Conservation (phyloP, 768 basidiomycete species). For the Kwoniella heveanensis region DNA sequence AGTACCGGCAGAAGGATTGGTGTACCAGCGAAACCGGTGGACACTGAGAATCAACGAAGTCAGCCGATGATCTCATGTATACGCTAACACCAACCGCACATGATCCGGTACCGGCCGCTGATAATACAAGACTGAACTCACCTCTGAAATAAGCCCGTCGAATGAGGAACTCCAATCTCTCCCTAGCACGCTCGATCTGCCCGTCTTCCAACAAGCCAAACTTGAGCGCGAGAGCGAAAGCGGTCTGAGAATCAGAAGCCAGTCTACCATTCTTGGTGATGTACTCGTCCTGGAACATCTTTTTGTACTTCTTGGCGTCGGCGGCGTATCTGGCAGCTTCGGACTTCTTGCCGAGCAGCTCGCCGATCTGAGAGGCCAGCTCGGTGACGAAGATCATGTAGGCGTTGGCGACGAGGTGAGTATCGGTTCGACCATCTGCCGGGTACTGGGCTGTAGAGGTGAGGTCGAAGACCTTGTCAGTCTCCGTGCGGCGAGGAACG, state of each 20-base stretch:
- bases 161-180: conserved; percentile 30
- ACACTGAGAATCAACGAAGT: conserved; percentile 16
- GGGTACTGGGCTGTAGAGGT: conserved; percentile 22
- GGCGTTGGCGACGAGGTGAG: conserved; percentile 46
- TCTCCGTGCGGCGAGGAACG: conserved; percentile 18
- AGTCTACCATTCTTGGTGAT: conserved; percentile 41
- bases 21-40: conserved; percentile 54
- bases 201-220: conserved; percentile 37
- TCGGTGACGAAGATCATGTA: conserved; percentile 44
- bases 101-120: no score
- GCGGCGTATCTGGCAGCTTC: conserved; percentile 33
- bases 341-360: conserved; percentile 27
- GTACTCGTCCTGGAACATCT: conserved; percentile 43
- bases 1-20: conserved; percentile 46
- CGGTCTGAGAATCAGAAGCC: conserved; percentile 48
- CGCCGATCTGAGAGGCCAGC: conserved; percentile 30
- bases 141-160: conserved; percentile 31
- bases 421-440: conserved; percentile 37
- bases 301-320: conserved; percentile 24
- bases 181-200: conserved; percentile 14
- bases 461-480: conserved; percentile 17
- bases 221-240: conserved; percentile 39
- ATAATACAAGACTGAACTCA: background rate
- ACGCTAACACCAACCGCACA: no score
- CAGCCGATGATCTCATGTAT: conserved; percentile 11